Evolutionary conservation across 352 stramenopile genomes (phyloP), one percentile per base, ranked within the genome.

Genomic region (Globisporangium emineosum): DNA sequence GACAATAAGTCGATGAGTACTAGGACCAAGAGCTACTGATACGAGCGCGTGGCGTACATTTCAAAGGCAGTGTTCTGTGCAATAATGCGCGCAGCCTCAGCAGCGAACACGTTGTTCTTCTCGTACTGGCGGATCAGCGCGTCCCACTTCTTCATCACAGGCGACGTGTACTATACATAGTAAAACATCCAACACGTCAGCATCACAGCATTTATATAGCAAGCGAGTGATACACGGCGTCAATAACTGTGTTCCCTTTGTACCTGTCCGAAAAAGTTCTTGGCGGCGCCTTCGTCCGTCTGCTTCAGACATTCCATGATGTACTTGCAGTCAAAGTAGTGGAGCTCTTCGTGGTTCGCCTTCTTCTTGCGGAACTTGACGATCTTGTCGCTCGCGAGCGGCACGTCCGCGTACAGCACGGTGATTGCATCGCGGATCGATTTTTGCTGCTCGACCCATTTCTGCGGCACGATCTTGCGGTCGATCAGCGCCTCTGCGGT

Each of bases 201-300:
- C 5, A 32, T 0, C 23, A 25, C 12, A 43, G 35, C 19, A 19
- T 1, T 43, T 17, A 43, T 43, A 43, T 17, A 43, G 35, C 35
- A 13, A 43, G 12, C 15, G 35, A 43, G 17, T 19, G 3, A 43
- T 43, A 43, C 5, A n/a, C 13, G 13, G 32, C 32, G 32, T 37
- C 35, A 43, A 43, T 3, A 43, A 43, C 35, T 19, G 12, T 19
- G 35, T 5, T 4, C 13, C 5, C 12, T 43, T 5, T 21, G 7
- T 52, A 89, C 80, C 68, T 90, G 81, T 27, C 85, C 85, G 64
- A 93, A 90, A 55, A 93, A 89, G 72, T 90, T 93, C 68, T 79
- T 90, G 49, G 64, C 63, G 9, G 64, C 64, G 19, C 78, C 81
- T 27, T 92, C 85, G 45, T 82, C 72, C 54, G 85, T 88, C 55